These are phyloP conservation scores for Fusarium pseudocircinatum DNA, from an alignment of 2,329 filamentous ascomycete genomes.

Conservation along the genomic window DNA sequence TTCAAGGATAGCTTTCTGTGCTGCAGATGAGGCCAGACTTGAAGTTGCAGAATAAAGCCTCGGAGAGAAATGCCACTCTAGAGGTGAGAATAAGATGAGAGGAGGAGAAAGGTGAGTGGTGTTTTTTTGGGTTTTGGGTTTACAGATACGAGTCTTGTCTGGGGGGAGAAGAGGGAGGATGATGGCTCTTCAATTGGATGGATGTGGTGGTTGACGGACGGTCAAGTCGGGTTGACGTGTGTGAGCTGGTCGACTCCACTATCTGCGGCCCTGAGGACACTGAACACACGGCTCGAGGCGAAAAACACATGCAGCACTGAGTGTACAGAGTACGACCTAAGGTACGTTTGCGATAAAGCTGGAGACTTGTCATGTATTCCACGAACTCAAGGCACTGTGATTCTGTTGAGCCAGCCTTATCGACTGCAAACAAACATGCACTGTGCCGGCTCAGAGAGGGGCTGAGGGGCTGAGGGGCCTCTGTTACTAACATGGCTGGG, in stretches of 20 bases:
- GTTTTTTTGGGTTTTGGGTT: slow-evolving; percentile 25
- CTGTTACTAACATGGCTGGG: background rate
- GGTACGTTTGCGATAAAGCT: slow-evolving; percentile 22
- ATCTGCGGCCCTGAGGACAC: slow-evolving; percentile 22
- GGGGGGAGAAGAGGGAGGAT: slow-evolving; percentile 24
- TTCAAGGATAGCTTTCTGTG: background rate
- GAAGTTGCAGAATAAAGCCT: slow-evolving; percentile 12
- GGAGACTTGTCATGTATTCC: slow-evolving; percentile 15
- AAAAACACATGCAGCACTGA: background rate
- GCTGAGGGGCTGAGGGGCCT: slow-evolving; percentile 9
- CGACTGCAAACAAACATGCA: slow-evolving; percentile 25
- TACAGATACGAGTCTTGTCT: slow-evolving; percentile 21
- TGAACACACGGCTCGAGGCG: slow-evolving; percentile 9
- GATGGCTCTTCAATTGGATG: slow-evolving; percentile 24
- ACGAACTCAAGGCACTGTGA: slow-evolving; percentile 11
- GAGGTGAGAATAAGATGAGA: slow-evolving; percentile 5
- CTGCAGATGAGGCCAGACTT: slow-evolving; percentile 3
- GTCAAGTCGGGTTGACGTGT: slow-evolving; percentile 36
- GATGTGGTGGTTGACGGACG: slow-evolving; percentile 27
- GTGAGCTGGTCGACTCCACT: slow-evolving; percentile 33
- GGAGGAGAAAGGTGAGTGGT: slow-evolving; percentile 19
- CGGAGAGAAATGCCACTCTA: slow-evolving; percentile 5
- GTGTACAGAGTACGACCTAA: slow-evolving; percentile 8
- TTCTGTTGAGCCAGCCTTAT: slow-evolving; percentile 22
- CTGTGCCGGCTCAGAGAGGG: slow-evolving; percentile 18